Percentiles rank a stretch among this genome's conserved stretches.
phyloP scores from a whole-genome alignment of 2,329 filamentous ascomycete genomes.

The Gaeumannomyces sp. region DNA sequence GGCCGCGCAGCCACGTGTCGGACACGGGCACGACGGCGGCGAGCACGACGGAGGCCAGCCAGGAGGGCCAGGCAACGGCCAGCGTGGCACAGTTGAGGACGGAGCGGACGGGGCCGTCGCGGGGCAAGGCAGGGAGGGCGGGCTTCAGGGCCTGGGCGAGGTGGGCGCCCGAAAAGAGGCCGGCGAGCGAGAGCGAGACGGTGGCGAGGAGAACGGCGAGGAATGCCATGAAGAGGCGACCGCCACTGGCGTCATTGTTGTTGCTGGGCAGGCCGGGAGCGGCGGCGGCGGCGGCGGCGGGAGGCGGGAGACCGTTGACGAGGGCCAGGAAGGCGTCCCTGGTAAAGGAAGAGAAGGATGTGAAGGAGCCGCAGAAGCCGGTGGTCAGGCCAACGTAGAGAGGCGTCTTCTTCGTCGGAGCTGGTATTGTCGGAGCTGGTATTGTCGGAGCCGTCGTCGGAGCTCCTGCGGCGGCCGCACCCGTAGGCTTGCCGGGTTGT shows the following conservation, averaged over 20 bases:
- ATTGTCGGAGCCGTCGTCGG: constrained; percentile 54
- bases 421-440: constrained; percentile 37
- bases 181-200: constrained; percentile 62
- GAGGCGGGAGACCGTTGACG: constrained; percentile 62
- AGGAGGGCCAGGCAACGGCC: constrained; percentile 64
- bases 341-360: constrained; percentile 64
- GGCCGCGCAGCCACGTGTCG: constrained; percentile 61
- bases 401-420: constrained; percentile 70
- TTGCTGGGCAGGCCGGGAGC: constrained; percentile 32
- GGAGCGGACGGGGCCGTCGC: constrained; percentile 36
- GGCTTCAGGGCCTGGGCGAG: constrained; percentile 58
- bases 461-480: constrained; percentile 29
- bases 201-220: constrained; percentile 70
- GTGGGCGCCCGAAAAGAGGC: constrained; percentile 67
- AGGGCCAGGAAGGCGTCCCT: constrained; percentile 63
- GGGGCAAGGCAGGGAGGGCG: constrained; percentile 48
- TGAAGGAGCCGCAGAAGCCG: constrained; percentile 67
- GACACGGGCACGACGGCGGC: constrained; percentile 62
- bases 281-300: constrained; percentile 28
- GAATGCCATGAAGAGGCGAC: constrained; percentile 78
- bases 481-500: neutral
- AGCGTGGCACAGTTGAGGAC: constrained; percentile 59
- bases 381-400: constrained; percentile 65
- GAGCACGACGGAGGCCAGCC: constrained; percentile 71
- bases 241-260: constrained; percentile 42